Evolutionary conservation across 495 filamentous ascomycete species (phyloP).

Genomic region (Penicillium mononematosum): DNA sequence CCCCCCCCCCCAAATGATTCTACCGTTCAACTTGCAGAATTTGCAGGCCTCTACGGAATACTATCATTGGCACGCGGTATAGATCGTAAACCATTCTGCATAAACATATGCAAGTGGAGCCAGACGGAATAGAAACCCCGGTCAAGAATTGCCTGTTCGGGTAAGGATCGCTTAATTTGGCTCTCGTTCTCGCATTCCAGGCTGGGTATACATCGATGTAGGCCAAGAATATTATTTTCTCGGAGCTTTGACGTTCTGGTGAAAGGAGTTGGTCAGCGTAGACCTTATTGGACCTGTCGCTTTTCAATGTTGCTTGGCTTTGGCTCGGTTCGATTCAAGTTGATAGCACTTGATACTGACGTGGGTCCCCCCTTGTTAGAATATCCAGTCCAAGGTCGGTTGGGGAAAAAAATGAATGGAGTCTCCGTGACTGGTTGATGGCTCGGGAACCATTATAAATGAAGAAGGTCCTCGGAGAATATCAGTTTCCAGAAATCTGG

Average conservation of each 20-base stretch:
- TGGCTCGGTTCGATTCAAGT: neutral
- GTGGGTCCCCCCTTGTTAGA: neutral
- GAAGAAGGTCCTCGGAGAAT: neutral
- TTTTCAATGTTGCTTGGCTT: neutral
- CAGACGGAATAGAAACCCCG: neutral
- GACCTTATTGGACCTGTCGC: neutral
- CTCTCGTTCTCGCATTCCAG: conserved; percentile 12
- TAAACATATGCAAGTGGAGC: conserved; percentile 3
- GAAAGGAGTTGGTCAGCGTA: neutral
- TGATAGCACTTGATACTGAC: conserved; percentile 1
- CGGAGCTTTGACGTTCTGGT: neutral
- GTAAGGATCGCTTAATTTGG: conserved; percentile 16
- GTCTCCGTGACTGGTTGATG: neutral
- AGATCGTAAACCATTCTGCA: neutral
- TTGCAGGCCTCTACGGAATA: neutral
- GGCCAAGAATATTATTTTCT: neutral
- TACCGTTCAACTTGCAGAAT: neutral
- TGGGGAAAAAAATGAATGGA: neutral
- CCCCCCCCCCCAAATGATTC: neutral
- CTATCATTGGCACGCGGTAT: conserved; percentile 1
- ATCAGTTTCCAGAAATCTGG: neutral
- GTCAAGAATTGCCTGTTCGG: conserved; percentile 15
- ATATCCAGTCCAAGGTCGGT: neutral
- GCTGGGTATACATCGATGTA: neutral
- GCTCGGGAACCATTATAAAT: neutral